Base-by-base conservation (phyloP, 75 land plant genomes). In the Selaginella moellendorffii region DNA sequence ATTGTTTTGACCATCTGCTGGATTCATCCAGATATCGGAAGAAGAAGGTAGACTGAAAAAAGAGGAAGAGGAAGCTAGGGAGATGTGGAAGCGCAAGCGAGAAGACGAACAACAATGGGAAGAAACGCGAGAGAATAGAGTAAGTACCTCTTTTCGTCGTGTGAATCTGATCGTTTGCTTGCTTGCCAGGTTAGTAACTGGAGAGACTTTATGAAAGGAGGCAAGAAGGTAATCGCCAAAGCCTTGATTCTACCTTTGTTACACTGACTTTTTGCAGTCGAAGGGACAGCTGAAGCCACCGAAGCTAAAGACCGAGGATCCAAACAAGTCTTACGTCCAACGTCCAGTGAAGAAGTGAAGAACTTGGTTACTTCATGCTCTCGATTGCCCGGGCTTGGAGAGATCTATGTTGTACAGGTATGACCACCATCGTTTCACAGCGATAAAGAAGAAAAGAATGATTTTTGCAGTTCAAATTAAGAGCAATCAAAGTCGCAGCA, bases 21-120 rank as follows among this genome's bases (percentile, higher is more conserved):
- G 30, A 22, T 0, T 67, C 30, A 20, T 69, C 0, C 69, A 88
- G 83, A 95, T 95, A 61, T 95, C 99, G 27, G 99, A 95, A 70
- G 99, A 95, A 65, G 99, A 95, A 74, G 99, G 99, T 1, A 78
- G 99, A 54, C 63, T 95, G 71, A 95, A 95, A 71, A 95, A 95
- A 52, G 99, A 95, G 61, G 99, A 95, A 73, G 99, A 89, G 66
- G 96, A 95, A 74, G 72, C 87, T 18, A 83, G 82, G 67, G 99
- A 95, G 63, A 86, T 85, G 83, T 95, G 95, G 90, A 95, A 95
- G 71, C 80, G 85, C 52, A 95, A 95, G 75, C 90, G 99, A 29
- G 90, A 95, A 71, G 81, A 86, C 67, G 90, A 95, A 68, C 83
- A 95, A 76, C 82, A 89, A 69, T 95, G 99, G 99, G 99, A 95